phyloP scores from a whole-genome alignment of 805 yeast species.

The Maudiozyma turicensis region DNA sequence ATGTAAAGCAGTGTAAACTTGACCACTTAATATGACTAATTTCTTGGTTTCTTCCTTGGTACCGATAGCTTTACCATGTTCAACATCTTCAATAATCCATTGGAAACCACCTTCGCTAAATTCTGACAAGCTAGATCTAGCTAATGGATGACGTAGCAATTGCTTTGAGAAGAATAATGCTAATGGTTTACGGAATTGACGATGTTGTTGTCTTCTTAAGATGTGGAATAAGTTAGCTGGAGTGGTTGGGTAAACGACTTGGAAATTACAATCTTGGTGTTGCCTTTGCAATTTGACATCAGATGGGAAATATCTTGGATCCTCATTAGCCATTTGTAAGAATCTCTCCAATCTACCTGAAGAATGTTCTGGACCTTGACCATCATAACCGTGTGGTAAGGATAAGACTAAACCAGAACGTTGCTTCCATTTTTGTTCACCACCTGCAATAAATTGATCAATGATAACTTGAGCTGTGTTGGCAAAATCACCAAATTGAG shows the following conservation, averaged over 20 bases:
- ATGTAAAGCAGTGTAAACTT: conserved; percentile 85
- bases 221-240: conserved; percentile 96
- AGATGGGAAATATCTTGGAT: conserved; percentile 87
- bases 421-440: conserved; percentile 98
- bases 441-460: conserved; percentile 94
- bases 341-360: conserved; percentile 96
- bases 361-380: conserved; percentile 99
- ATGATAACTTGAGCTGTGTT: conserved; percentile 97
- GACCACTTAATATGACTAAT: conserved; percentile 79
- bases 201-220: conserved; percentile 97
- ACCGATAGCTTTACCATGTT: conserved; percentile 68
- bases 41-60: conserved; percentile 80
- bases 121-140: conserved; percentile 73
- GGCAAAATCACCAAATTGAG: conserved; percentile 99
- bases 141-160: conserved; percentile 93
- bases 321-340: conserved; percentile 92
- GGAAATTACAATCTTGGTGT: conserved; percentile 98
- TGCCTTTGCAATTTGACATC: conserved; percentile 85
- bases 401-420: conserved; percentile 93
- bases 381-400: conserved; percentile 98
- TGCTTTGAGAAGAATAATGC: conserved; percentile 83
- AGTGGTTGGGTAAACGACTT: conserved; percentile 95
- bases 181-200: conserved; percentile 95
- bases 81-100: conserved; percentile 92
- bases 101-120: conserved; percentile 89